Base-by-base conservation (phyloP, 441 rosid genomes). In the Raphanus hybrid region DNA sequence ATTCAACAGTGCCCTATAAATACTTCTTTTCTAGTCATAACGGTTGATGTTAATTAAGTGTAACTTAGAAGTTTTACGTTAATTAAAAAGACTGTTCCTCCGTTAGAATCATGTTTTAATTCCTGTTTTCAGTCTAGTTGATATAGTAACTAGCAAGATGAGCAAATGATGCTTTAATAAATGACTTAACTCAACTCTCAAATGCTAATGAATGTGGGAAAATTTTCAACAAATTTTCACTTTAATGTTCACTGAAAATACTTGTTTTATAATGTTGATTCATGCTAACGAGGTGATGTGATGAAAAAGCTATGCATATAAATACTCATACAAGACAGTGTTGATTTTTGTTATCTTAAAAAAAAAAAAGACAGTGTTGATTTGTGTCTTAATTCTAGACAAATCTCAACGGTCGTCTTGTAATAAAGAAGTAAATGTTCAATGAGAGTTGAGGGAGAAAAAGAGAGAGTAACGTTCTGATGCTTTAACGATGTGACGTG, bases 351-450 rank as follows among this genome's bases (percentile, higher is more conserved):
- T 58, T 26, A 20, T 20, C 23, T 41, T 66, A 16, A 16, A 78
- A 67, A 29, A 29, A 29, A 29, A 29, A 29, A 16, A 55, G 10
- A 45, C 52, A 45, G 26, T 41, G 63, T 10, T 43, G 55, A 71
- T 54, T 67, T 10, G 78, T 68, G 60, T 58, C 34, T 45, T 73
- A 78, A 62, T 62, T 67, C 66, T 78, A 61, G 50, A 79, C 82
- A 79, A 74, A 70, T 64, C 79, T 70, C 78, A 79, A 79, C 82
- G 82, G 82, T 79, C 82, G n/a, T 64, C 62, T 79, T 64, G 68
- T 64, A 72, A 69, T 79, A 79, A 74, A 79, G 58, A 69, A 74
- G 4, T 20, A 64, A 69, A 74, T 64, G 63, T n/a, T 54, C 57
- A 74, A 55, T 45, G 64, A 69, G 67, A 12, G 75, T 55, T 74